These are phyloP conservation scores for Suhomyces xylopsoci DNA, from an alignment of 805 yeast species.

Conservation along the genomic window DNA sequence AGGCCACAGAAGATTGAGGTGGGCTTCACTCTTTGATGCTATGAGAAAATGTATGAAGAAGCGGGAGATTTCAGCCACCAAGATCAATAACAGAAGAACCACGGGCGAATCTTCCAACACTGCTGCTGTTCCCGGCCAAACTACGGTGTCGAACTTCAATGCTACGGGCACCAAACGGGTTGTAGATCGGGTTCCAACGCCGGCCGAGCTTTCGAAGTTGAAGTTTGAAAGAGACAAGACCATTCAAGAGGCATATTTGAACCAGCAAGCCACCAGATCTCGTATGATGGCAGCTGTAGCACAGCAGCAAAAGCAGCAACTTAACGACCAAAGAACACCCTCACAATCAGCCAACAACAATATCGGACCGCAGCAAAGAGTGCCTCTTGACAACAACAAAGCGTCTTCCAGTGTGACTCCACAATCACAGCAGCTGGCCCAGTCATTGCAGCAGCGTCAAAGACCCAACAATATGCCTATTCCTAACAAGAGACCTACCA, in stretches of 20 bases:
- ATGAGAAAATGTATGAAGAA: constrained; percentile 86
- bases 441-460: not conserved
- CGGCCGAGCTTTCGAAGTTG: constrained; percentile 77
- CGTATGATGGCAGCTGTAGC: constrained; percentile 43
- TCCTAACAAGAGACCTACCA: constrained; percentile 35
- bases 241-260: constrained; percentile 67
- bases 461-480: constrained; percentile 2
- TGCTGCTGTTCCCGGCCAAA: not conserved
- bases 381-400: not conserved
- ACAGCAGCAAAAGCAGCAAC: constrained; percentile 22
- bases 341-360: constrained; percentile 3
- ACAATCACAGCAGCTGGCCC: not conserved
- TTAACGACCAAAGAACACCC: constrained; percentile 14
- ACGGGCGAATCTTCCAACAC: constrained; percentile 4
- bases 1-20: constrained; percentile 85
- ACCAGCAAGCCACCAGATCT: constrained; percentile 42
- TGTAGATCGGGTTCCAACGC: constrained; percentile 56
- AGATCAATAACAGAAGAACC: constrained; percentile 15
- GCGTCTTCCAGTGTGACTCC: constrained; percentile 2
- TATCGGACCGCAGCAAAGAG: constrained; percentile 9
- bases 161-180: constrained; percentile 25
- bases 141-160: not conserved
- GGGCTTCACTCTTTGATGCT: constrained; percentile 98
- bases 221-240: constrained; percentile 86
- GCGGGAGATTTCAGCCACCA: constrained; percentile 62